These are phyloP conservation scores for Fusarium citri DNA, from an alignment of 2,329 filamentous ascomycete species.

Conservation along the genomic window DNA sequence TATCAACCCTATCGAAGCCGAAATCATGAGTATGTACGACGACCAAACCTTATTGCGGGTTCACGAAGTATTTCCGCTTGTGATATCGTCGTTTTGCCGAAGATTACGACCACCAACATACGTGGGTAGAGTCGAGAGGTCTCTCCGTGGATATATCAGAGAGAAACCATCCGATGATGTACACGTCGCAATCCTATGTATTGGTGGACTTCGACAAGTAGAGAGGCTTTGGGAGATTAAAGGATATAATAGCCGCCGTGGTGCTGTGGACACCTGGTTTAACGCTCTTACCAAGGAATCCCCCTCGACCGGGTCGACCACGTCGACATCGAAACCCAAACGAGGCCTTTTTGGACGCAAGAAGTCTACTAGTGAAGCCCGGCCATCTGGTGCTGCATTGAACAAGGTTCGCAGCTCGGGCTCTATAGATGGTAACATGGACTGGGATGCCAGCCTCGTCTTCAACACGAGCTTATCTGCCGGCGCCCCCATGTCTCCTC, in stretches of 20 bases:
- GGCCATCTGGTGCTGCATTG: constrained; percentile 43
- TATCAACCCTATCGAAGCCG: constrained; percentile 69
- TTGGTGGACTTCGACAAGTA: constrained; percentile 72
- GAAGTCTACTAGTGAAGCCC: constrained; percentile 59
- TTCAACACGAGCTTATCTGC: constrained; percentile 70
- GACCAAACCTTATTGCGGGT: constrained; percentile 71
- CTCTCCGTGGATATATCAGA: constrained; percentile 71
- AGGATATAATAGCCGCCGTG: constrained; percentile 70
- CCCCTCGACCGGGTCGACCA: constrained; percentile 50
- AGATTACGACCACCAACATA: constrained; percentile 73
- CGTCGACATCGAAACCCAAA: constrained; percentile 60
- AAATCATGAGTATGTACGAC: constrained; percentile 74
- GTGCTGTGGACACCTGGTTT: constrained; percentile 71
- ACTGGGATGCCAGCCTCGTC: constrained; percentile 56
- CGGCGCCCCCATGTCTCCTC: constrained; percentile 71
- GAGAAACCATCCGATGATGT: constrained; percentile 72
- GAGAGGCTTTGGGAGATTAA: constrained; percentile 75
- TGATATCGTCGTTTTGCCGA: constrained; percentile 73
- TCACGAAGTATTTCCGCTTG: constrained; percentile 72
- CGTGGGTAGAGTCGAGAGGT: constrained; percentile 70
- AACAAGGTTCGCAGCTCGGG: constrained; percentile 45
- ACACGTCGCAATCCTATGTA: constrained; percentile 68
- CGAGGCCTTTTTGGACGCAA: constrained; percentile 68
- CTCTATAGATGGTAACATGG: constrained; percentile 49
- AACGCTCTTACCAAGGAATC: constrained; percentile 60